These are phyloP conservation scores for Sclerotinia subarctica DNA, from an alignment of 2,329 filamentous ascomycete genomes.

Conservation along the genomic window DNA sequence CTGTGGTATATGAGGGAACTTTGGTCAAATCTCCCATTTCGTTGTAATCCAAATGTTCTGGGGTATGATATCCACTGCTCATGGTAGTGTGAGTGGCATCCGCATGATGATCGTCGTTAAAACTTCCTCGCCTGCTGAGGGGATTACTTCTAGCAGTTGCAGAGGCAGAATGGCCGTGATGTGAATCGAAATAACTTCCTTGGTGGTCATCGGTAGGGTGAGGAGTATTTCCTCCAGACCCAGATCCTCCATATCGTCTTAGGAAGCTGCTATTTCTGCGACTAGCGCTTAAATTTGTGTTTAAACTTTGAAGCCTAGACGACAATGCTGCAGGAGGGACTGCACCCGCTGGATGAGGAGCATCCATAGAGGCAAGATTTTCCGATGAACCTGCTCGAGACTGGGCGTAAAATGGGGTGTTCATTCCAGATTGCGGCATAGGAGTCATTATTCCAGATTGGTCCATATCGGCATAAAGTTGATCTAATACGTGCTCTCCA, in stretches of 20 bases:
- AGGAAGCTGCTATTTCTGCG: slow-evolving; percentile 42
- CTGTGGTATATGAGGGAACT: slow-evolving; percentile 75
- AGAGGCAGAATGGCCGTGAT: slow-evolving; percentile 25
- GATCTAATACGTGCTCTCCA: slow-evolving; percentile 83
- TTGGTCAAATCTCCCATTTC: slow-evolving; percentile 66
- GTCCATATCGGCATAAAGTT: slow-evolving; percentile 85
- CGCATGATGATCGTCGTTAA: slow-evolving; percentile 2
- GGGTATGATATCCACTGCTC: slow-evolving; percentile 51
- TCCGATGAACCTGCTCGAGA: slow-evolving; percentile 77
- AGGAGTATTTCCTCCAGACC: slow-evolving; percentile 39
- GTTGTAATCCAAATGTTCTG: slow-evolving; percentile 54
- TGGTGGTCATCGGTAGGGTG: slow-evolving; percentile 24
- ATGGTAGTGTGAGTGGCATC: slow-evolving; percentile 43
- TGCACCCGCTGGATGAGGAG: slow-evolving; percentile 44
- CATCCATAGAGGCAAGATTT: slow-evolving; percentile 62
- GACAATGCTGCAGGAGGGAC: slow-evolving; percentile 55
- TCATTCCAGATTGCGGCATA: slow-evolving; percentile 65
- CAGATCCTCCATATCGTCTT: slow-evolving; percentile 34
- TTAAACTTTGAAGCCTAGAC: slow-evolving; percentile 68
- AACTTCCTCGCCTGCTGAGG: slow-evolving; percentile 45
- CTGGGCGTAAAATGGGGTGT: slow-evolving; percentile 71
- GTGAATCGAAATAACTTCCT: slow-evolving; percentile 29
- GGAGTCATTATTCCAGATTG: slow-evolving; percentile 78
- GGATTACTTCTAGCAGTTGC: slow-evolving; percentile 35
- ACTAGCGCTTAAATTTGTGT: slow-evolving; percentile 59